Conservation (phyloP, 1,284 basidiomycete species). For the Flammula alnicola region DNA sequence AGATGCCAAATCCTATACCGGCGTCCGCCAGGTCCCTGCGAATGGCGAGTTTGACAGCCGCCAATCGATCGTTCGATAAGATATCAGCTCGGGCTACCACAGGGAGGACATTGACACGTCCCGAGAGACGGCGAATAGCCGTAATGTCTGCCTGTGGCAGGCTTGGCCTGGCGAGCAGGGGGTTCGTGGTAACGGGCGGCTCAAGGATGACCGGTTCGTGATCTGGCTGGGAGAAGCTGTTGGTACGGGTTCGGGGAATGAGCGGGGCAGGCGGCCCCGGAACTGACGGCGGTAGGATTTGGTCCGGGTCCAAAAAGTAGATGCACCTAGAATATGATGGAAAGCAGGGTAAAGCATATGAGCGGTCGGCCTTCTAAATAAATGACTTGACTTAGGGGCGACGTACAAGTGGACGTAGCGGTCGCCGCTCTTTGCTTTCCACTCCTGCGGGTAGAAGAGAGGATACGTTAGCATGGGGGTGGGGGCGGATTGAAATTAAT, state of each 20-base stretch:
- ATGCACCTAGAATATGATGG: constrained; percentile 59
- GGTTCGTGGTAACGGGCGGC: constrained; percentile 74
- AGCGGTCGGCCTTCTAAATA: constrained; percentile 21
- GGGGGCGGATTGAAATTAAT: constrained; percentile 21
- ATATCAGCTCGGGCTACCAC: constrained; percentile 93
- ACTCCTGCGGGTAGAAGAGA: constrained; percentile 49
- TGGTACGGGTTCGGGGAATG: constrained; percentile 65
- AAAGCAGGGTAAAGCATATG: constrained; percentile 15
- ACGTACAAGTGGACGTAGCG: constrained; percentile 82
- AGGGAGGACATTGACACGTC: constrained; percentile 93
- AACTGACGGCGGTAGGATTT: constrained; percentile 69
- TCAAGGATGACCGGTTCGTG: constrained; percentile 77
- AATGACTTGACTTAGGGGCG: constrained; percentile 19
- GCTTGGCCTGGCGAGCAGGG: constrained; percentile 63
- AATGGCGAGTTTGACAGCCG: constrained; percentile 76
- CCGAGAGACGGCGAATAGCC: constrained; percentile 88
- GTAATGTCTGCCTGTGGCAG: constrained; percentile 82
- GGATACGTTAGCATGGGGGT: constrained; percentile 8
- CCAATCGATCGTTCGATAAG: constrained; percentile 86
- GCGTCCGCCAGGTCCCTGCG: constrained; percentile 77
- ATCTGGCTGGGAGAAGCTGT: constrained; percentile 71
- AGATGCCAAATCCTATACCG: constrained; percentile 84
- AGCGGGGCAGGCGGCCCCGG: constrained; percentile 64
- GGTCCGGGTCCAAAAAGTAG: constrained; percentile 80
- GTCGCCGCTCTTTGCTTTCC: constrained; percentile 67